These are phyloP conservation scores for Rachicladosporium sp. DNA, from an alignment of 2,329 filamentous ascomycete genomes.

Conservation along the genomic window DNA sequence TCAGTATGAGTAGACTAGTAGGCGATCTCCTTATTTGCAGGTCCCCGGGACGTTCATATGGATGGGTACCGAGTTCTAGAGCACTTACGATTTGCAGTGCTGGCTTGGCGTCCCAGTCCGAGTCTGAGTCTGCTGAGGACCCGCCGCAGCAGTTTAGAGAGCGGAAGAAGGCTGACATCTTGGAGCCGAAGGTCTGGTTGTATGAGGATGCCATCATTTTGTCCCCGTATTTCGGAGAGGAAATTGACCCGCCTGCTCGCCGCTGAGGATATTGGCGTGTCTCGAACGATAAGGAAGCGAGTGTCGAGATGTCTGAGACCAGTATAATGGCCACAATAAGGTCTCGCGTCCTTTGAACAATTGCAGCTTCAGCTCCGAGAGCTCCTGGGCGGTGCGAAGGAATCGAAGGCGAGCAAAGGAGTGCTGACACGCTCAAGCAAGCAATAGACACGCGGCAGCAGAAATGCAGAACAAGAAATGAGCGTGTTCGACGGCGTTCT, in stretches of 20 bases:
- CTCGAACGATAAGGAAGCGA: background rate
- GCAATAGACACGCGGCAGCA: background rate
- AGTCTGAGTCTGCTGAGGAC: slow-evolving; percentile 3
- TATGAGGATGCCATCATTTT: background rate
- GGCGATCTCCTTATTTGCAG: background rate
- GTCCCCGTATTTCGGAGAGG: background rate
- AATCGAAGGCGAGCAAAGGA: background rate
- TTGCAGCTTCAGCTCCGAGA: too few species aligned
- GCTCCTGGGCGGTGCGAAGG: background rate
- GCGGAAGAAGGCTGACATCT: slow-evolving; percentile 5
- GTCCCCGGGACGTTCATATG: background rate
- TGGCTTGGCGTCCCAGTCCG: background rate
- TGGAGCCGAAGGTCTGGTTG: background rate
- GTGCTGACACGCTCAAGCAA: background rate
- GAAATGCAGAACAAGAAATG: background rate
- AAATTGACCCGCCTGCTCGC: background rate
- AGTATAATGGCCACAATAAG: background rate
- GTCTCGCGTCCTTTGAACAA: background rate
- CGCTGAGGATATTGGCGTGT: background rate
- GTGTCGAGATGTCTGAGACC: slow-evolving; percentile 1
- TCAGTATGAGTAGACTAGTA: background rate
- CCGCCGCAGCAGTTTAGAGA: slow-evolving; percentile 6
- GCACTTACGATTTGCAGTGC: slow-evolving; percentile 1
- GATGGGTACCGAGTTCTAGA: background rate
- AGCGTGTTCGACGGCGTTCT: background rate